Percentiles rank a stretch among this genome's conserved stretches.
Evolutionary conservation across 2,329 filamentous ascomycete species (phyloP).

Genomic region (Fusarium sp.): DNA sequence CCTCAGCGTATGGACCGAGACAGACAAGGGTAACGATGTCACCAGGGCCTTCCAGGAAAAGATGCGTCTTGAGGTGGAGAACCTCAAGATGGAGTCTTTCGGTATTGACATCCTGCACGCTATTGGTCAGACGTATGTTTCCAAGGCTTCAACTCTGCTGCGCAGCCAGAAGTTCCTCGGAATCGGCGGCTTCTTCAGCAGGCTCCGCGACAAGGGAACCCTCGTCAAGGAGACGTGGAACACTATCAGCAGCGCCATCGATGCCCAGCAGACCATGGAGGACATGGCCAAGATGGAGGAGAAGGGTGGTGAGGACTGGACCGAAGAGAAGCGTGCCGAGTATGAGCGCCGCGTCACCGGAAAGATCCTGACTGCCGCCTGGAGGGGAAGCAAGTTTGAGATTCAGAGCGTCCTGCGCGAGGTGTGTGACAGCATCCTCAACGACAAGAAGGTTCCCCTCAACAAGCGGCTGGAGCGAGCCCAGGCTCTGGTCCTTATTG

Average conservation of each 20-base stretch:
- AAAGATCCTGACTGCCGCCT: conserved; percentile 97
- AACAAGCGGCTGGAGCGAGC: conserved; percentile 91
- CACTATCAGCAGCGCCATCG: conserved; percentile 94
- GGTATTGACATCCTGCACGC: conserved; percentile 96
- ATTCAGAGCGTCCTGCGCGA: conserved; percentile 96
- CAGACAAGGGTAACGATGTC: conserved; percentile 87
- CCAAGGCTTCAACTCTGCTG: conserved; percentile 87
- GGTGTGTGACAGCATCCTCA: conserved; percentile 89
- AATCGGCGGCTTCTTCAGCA: conserved; percentile 92
- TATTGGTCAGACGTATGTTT: conserved; percentile 90
- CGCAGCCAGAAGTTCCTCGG: conserved; percentile 98
- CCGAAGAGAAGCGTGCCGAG: conserved; percentile 95
- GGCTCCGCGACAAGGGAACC: conserved; percentile 95
- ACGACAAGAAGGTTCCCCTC: conserved; percentile 81
- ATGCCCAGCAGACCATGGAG: conserved; percentile 98
- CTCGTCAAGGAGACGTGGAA: conserved; percentile 99
- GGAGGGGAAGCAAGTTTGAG: conserved; percentile 97
- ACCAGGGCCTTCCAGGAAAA: conserved; percentile 93
- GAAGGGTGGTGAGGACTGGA: conserved; percentile 96
- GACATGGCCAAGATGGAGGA: conserved; percentile 98
- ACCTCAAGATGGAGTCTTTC: conserved; percentile 99
- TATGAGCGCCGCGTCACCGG: conserved; percentile 96
- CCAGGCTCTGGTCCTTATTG: conserved; percentile 87
- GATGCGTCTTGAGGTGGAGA: conserved; percentile 93
- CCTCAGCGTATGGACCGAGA: conserved; percentile 96